These are phyloP conservation scores for Salix exigua DNA, from an alignment of 345 rosid genomes.

Conservation along the genomic window DNA sequence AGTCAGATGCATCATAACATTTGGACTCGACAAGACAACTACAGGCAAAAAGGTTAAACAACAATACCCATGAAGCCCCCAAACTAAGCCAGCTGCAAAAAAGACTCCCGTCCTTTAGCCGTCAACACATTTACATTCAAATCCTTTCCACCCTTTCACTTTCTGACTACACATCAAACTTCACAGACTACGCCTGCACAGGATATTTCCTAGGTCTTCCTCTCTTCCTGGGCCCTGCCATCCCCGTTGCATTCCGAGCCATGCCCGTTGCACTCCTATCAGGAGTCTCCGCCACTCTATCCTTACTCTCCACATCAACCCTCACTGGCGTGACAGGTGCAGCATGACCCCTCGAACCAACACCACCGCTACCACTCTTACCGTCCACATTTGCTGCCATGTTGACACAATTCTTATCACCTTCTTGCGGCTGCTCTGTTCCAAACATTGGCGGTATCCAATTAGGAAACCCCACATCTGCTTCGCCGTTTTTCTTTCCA, in stretches of 20 bases:
- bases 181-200: not conserved
- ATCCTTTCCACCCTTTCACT: not conserved
- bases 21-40: not conserved
- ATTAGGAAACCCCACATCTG: conserved; percentile 1
- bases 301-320: conserved; percentile 8
- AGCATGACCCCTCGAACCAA: not conserved
- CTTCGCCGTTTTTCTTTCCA: conserved; percentile 15
- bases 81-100: not conserved
- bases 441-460: conserved; percentile 26
- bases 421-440: conserved; percentile 1
- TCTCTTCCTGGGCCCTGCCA: conserved; percentile 42
- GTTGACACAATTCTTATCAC: not conserved
- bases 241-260: not conserved
- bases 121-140: not conserved
- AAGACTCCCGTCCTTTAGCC: not conserved
- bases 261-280: conserved; percentile 4
- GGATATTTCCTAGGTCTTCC: conserved; percentile 79
- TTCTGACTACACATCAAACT: not conserved
- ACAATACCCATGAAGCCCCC: not conserved
- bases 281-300: conserved; percentile 18
- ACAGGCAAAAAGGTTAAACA: not conserved
- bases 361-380: not conserved
- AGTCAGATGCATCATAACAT: not conserved
- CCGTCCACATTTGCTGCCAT: not conserved
- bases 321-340: not conserved